phyloP scores from a whole-genome alignment of 2,329 filamentous ascomycete species.

The Xylariales sp. region DNA sequence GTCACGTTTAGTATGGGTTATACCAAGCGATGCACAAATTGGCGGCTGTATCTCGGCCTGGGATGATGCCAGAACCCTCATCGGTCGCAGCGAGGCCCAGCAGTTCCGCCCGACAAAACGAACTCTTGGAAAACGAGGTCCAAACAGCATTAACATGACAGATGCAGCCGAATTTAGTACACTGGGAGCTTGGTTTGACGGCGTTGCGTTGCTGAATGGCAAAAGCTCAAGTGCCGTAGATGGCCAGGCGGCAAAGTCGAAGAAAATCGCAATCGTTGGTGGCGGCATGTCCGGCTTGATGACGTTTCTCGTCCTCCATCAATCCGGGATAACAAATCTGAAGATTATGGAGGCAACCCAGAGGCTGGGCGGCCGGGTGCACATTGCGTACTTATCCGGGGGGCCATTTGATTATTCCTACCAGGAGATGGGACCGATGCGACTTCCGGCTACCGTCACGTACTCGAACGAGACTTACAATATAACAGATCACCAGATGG shows the following conservation, averaged over 20 bases:
- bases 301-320: constrained; percentile 46
- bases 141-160: constrained; percentile 39
- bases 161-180: constrained; percentile 43
- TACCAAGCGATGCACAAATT: constrained; percentile 24
- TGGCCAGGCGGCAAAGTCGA: constrained; percentile 49
- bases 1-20: constrained; percentile 29
- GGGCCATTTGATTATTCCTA: constrained; percentile 61
- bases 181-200: constrained; percentile 61
- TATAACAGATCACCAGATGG: constrained; percentile 59
- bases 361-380: constrained; percentile 59
- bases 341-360: constrained; percentile 57
- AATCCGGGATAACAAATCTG: constrained; percentile 54
- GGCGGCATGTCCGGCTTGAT: constrained; percentile 63
- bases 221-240: constrained; percentile 50
- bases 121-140: constrained; percentile 20
- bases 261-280: constrained; percentile 58
- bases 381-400: constrained; percentile 57
- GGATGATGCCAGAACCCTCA: constrained; percentile 23
- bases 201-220: constrained; percentile 52
- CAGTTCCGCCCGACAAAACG: constrained; percentile 23
- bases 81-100: constrained; percentile 33
- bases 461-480: constrained; percentile 51
- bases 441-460: constrained; percentile 51
- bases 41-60: constrained; percentile 38
- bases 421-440: constrained; percentile 64